phyloP scores from a whole-genome alignment of 805 yeast species.

The Metschnikowia orientalis region DNA sequence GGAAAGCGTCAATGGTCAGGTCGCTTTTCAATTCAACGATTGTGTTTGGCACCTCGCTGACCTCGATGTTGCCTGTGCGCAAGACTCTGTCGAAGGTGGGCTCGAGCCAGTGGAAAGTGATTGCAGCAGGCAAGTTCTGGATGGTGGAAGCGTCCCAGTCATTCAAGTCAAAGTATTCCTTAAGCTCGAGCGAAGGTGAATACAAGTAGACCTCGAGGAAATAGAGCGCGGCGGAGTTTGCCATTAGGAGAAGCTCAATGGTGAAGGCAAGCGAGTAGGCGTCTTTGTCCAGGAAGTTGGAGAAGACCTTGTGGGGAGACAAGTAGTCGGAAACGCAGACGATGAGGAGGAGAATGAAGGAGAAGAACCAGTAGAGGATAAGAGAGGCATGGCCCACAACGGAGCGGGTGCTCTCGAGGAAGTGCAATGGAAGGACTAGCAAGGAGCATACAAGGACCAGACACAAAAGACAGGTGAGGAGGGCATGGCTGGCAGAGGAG shows the following conservation, averaged over 20 bases:
- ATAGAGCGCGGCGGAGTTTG: conserved; percentile 14
- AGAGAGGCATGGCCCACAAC: conserved; percentile 21
- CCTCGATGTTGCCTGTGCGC: conserved; percentile 20
- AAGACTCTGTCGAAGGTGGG: conserved; percentile 25
- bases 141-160: conserved; percentile 25
- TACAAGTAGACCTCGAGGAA: conserved; percentile 19
- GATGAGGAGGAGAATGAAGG: conserved; percentile 10
- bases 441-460: conserved; percentile 10
- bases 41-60: conserved; percentile 16
- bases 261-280: conserved; percentile 13
- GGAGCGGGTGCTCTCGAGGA: conserved; percentile 21
- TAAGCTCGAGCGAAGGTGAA: conserved; percentile 20
- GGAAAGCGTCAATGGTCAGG: conserved; percentile 14
- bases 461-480: conserved; percentile 6
- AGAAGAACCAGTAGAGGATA: conserved; percentile 22
- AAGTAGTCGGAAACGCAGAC: conserved; percentile 19
- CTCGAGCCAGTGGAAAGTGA: conserved; percentile 27
- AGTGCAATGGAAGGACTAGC: conserved; percentile 22
- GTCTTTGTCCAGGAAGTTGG: conserved; percentile 7
- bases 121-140: conserved; percentile 20
- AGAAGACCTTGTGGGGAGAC: conserved; percentile 18
- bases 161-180: conserved; percentile 20
- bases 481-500: background rate
- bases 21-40: conserved; percentile 15
- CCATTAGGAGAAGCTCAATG: conserved; percentile 12